These are phyloP conservation scores for Penicillium sp. DNA, from an alignment of 2,329 filamentous ascomycete genomes.

Conservation along the genomic window DNA sequence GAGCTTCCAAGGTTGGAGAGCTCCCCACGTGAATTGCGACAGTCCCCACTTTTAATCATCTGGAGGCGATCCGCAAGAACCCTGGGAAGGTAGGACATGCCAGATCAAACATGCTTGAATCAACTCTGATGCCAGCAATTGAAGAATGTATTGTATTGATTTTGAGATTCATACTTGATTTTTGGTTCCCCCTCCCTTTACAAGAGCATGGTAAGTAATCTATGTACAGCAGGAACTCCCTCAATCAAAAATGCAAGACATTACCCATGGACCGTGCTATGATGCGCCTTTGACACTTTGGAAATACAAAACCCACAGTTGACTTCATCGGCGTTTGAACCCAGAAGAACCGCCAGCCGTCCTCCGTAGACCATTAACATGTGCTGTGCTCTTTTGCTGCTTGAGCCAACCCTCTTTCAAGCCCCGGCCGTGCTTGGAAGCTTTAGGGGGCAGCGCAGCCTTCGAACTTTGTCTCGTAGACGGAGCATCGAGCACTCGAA, in stretches of 20 bases:
- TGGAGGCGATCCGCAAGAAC: slow-evolving; percentile 2
- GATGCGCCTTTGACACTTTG: neutral
- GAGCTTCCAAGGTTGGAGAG: slow-evolving; percentile 26
- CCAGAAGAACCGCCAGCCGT: slow-evolving; percentile 41
- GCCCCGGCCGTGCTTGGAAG: slow-evolving; percentile 44
- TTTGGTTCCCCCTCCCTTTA: neutral
- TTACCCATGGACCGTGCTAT: slow-evolving; percentile 7
- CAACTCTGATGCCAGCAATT: neutral
- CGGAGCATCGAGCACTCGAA: slow-evolving; percentile 52
- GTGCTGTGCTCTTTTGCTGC: slow-evolving; percentile 36
- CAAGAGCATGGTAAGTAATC: neutral
- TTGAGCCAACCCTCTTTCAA: slow-evolving; percentile 47
- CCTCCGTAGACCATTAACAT: slow-evolving; percentile 43
- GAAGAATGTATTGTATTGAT: neutral
- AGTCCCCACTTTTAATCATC: slow-evolving; percentile 31
- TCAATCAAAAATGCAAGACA: slow-evolving; percentile 7
- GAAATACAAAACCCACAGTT: neutral
- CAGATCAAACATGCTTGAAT: neutral
- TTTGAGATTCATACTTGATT: neutral
- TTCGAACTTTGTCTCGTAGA: slow-evolving; percentile 42
- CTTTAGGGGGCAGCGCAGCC: slow-evolving; percentile 50
- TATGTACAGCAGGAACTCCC: slow-evolving; percentile 2
- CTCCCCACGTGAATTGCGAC: slow-evolving; percentile 10
- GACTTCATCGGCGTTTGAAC: slow-evolving; percentile 42
- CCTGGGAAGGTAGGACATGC: neutral